These are phyloP conservation scores for Forsythia viridissima DNA, from an alignment of 257 asterid species.

Conservation along the genomic window DNA sequence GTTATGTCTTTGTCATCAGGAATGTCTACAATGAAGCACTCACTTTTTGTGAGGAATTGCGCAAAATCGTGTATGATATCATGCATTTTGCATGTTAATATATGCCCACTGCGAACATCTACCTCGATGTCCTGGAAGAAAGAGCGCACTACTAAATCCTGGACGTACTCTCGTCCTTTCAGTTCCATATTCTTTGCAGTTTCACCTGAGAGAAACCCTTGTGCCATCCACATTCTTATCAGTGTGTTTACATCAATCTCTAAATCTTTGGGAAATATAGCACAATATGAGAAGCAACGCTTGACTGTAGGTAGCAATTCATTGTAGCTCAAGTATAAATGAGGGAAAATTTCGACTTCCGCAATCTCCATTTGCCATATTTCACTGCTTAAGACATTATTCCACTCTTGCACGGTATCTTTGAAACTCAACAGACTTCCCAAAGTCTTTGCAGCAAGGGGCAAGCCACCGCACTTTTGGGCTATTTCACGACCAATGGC, in stretches of 20 bases:
- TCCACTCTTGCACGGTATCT: background rate
- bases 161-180: constrained; percentile 15
- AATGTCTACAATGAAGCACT: background rate
- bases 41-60: background rate
- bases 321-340: constrained; percentile 24
- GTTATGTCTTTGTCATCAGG: background rate
- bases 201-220: constrained; percentile 34
- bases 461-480: constrained; percentile 18
- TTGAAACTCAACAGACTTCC: constrained; percentile 12
- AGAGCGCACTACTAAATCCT: background rate
- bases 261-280: constrained; percentile 35
- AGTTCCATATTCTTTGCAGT: constrained; percentile 18
- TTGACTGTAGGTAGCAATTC: constrained; percentile 29
- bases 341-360: constrained; percentile 2
- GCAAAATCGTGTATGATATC: background rate
- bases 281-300: constrained; percentile 47
- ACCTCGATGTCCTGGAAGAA: background rate
- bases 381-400: background rate
- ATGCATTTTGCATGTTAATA: background rate
- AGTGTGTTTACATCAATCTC: constrained; percentile 16
- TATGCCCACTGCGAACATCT: background rate
- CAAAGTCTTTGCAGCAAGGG: constrained; percentile 16
- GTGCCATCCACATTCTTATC: constrained; percentile 45
- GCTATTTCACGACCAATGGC: constrained; percentile 8
- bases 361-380: constrained; percentile 4